Conservation (phyloP, 176 grass and related monocot species). For the Avena atlantica region DNA sequence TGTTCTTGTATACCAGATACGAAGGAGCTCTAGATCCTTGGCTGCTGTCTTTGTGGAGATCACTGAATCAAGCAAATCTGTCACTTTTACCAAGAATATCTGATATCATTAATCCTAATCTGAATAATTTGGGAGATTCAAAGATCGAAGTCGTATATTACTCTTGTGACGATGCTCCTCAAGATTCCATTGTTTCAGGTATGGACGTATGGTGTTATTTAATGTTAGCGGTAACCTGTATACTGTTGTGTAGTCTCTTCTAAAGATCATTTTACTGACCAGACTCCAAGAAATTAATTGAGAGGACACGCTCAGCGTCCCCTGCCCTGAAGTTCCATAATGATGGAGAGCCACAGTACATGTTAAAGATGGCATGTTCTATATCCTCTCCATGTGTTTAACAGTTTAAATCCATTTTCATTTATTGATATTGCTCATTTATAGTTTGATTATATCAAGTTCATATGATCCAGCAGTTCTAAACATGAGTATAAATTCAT, state of each 20-base stretch:
- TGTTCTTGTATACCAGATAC: slow-evolving; percentile 59
- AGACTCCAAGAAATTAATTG: slow-evolving; percentile 71
- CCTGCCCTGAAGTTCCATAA: slow-evolving; percentile 64
- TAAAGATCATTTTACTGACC: slow-evolving; percentile 39
- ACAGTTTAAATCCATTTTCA: slow-evolving; percentile 24
- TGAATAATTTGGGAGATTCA: slow-evolving; percentile 63
- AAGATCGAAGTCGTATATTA: slow-evolving; percentile 77
- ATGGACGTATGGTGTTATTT: slow-evolving; percentile 51
- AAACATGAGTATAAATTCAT: slow-evolving; percentile 19
- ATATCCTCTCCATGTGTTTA: slow-evolving; percentile 24
- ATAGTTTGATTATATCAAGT: background rate
- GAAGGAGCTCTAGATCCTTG: slow-evolving; percentile 89
- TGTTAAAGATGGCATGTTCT: slow-evolving; percentile 71
- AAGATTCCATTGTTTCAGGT: slow-evolving; percentile 60
- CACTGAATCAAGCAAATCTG: slow-evolving; percentile 57
- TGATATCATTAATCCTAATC: slow-evolving; percentile 73
- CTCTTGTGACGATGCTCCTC: slow-evolving; percentile 42
- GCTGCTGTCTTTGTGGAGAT: slow-evolving; percentile 83
- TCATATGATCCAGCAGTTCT: background rate
- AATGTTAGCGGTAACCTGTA: background rate
- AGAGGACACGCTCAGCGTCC: slow-evolving; percentile 72
- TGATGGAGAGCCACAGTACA: slow-evolving; percentile 73
- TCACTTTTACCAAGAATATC: slow-evolving; percentile 72
- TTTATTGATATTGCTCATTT: background rate
- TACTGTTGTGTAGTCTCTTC: slow-evolving; percentile 16